Evolutionary conservation across 1,139 yeast species (phyloP).

Genomic region (Suhomyces wounanorum): DNA sequence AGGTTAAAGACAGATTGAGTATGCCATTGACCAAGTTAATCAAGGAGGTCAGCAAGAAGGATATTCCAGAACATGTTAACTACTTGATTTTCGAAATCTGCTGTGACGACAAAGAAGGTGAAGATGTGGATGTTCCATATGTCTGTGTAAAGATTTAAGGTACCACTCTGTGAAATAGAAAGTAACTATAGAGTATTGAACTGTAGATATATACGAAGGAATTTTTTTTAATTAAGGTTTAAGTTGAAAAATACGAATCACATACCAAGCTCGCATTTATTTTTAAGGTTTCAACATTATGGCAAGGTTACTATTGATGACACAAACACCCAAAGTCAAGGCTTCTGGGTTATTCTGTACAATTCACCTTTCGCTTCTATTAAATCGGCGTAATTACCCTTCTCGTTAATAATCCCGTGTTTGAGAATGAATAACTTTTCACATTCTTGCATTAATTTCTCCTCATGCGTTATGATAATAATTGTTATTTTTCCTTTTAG

Average conservation of each 20-base stretch:
- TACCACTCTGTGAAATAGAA: background rate
- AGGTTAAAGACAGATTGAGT: conserved; percentile 72
- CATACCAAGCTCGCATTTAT: background rate
- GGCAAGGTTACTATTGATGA: background rate
- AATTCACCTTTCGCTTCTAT: conserved; percentile 20
- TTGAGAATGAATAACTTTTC: conserved; percentile 44
- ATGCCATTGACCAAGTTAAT: conserved; percentile 73
- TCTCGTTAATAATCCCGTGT: conserved; percentile 42
- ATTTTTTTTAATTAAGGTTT: background rate
- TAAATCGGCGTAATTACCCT: conserved; percentile 22
- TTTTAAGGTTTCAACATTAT: background rate
- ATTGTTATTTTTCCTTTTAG: conserved; percentile 41
- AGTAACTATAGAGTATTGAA: background rate
- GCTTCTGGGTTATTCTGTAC: conserved; percentile 13
- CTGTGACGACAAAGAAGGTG: conserved; percentile 89
- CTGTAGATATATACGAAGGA: background rate
- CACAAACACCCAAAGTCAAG: background rate
- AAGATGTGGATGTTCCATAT: conserved; percentile 94
- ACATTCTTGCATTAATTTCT: conserved; percentile 54
- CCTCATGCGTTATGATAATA: conserved; percentile 60
- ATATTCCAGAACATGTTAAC: conserved; percentile 71
- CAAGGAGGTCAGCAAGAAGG: conserved; percentile 81
- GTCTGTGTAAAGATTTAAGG: conserved; percentile 53
- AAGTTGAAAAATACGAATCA: background rate
- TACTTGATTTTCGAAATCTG: conserved; percentile 86